Evolutionary conservation across 2,329 filamentous ascomycete genomes (phyloP).

Genomic region (Cercospora canescens): DNA sequence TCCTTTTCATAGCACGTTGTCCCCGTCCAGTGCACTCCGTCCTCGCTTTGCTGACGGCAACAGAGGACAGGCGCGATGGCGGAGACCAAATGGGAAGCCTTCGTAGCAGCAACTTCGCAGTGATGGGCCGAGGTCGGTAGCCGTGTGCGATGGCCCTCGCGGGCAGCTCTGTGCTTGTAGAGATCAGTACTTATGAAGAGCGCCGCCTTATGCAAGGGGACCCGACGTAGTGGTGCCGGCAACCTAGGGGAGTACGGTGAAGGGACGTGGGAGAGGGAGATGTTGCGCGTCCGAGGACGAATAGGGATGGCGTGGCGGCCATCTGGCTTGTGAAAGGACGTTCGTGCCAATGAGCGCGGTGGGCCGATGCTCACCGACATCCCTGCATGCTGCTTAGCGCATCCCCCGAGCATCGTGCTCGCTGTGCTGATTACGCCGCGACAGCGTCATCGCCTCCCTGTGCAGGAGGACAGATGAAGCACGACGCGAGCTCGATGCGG

Average conservation of each 20-base stretch:
- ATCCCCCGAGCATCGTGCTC: neutral
- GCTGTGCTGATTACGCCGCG: neutral
- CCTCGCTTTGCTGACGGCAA: neutral
- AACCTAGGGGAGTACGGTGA: neutral
- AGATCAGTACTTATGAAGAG: neutral
- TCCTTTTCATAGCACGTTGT: neutral
- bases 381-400: neutral
- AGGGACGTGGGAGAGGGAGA: neutral
- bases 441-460: neutral
- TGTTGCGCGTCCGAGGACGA: neutral
- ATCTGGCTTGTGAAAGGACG: constrained; percentile 3
- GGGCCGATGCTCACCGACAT: neutral
- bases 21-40: neutral
- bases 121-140: neutral
- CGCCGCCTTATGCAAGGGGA: too few relatives aligned
- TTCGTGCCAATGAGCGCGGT: constrained; percentile 3
- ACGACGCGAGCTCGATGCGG: neutral
- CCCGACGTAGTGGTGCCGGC: too few relatives aligned
- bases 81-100: neutral
- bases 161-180: neutral
- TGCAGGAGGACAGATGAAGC: neutral
- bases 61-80: neutral
- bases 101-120: neutral
- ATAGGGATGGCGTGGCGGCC: neutral
- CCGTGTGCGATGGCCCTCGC: neutral